Evolutionary conservation across 768 basidiomycete species (phyloP).

Genomic region (Lyophyllum atratum): DNA sequence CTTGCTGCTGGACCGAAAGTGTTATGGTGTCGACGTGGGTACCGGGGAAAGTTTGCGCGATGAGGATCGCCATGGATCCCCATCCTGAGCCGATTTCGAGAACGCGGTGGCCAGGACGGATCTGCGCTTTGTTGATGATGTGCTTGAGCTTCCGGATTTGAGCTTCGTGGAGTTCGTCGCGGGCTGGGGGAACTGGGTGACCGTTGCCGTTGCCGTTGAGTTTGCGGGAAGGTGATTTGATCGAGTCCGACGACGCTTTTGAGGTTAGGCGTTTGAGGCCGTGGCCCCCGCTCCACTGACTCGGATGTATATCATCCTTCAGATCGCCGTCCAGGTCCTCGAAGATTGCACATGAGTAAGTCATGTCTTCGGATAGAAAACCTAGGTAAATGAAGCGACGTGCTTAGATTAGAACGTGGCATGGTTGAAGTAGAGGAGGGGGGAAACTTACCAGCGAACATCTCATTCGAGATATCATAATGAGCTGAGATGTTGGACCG

Average conservation of each 20-base stretch:
- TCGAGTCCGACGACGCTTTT: constrained; percentile 7
- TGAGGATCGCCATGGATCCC: constrained; percentile 70
- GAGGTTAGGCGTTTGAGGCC: constrained; percentile 27
- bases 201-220: background rate
- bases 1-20: constrained; percentile 65
- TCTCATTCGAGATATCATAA: constrained; percentile 78
- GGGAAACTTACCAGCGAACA: constrained; percentile 57
- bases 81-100: constrained; percentile 82
- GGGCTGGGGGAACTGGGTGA: background rate
- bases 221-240: constrained; percentile 17
- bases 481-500: constrained; percentile 73
- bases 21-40: constrained; percentile 74
- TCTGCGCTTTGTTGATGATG: constrained; percentile 65
- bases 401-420: background rate
- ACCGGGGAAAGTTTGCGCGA: constrained; percentile 53
- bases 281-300: constrained; percentile 39
- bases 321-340: constrained; percentile 63
- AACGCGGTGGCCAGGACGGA: constrained; percentile 55
- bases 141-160: constrained; percentile 65
- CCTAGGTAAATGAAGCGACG: constrained; percentile 27
- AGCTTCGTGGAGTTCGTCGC: constrained; percentile 42
- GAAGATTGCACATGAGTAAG: constrained; percentile 76
- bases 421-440: background rate
- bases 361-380: constrained; percentile 72
- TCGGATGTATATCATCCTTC: constrained; percentile 26